Evolutionary conservation across 2,329 filamentous ascomycete genomes (phyloP).

Genomic region (Capronia americana): DNA sequence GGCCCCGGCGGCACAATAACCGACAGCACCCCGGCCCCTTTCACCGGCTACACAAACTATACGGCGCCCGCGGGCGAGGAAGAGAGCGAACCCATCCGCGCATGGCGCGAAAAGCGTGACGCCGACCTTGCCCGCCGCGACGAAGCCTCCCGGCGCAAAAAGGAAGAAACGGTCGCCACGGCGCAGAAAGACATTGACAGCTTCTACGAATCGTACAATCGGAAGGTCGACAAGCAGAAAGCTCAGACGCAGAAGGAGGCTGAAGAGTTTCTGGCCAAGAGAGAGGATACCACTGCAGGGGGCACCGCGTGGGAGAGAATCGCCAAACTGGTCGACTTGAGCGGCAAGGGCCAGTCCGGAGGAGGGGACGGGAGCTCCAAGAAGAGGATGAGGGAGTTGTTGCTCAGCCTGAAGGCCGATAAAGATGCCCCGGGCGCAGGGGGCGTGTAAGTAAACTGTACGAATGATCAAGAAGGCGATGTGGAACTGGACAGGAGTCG

Average conservation of each 20-base stretch:
- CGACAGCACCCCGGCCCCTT: constrained; percentile 62
- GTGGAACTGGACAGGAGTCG: neutral
- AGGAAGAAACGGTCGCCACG: constrained; percentile 83
- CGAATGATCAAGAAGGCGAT: neutral
- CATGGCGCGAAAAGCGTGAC: constrained; percentile 92
- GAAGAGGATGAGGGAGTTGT: constrained; percentile 90
- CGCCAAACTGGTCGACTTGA: constrained; percentile 95
- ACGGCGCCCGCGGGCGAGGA: constrained; percentile 71
- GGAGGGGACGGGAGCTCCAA: constrained; percentile 91
- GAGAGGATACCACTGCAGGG: constrained; percentile 91
- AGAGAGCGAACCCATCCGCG: constrained; percentile 55
- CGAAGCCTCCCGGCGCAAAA: constrained; percentile 81
- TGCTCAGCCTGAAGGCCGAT: constrained; percentile 88
- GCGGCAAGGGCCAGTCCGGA: constrained; percentile 83
- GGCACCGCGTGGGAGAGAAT: constrained; percentile 99
- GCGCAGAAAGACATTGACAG: constrained; percentile 96
- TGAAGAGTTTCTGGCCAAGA: constrained; percentile 84
- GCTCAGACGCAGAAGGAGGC: constrained; percentile 88
- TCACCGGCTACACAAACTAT: constrained; percentile 60
- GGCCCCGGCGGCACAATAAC: constrained; percentile 82
- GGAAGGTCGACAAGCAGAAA: constrained; percentile 93
- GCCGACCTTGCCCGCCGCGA: constrained; percentile 81
- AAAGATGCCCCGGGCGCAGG: constrained; percentile 75
- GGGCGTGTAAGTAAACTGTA: constrained; percentile 47
- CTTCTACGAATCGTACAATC: constrained; percentile 99